Conservation (phyloP, 2,329 filamentous ascomycete species). For the Madurella mycetomatis region DNA sequence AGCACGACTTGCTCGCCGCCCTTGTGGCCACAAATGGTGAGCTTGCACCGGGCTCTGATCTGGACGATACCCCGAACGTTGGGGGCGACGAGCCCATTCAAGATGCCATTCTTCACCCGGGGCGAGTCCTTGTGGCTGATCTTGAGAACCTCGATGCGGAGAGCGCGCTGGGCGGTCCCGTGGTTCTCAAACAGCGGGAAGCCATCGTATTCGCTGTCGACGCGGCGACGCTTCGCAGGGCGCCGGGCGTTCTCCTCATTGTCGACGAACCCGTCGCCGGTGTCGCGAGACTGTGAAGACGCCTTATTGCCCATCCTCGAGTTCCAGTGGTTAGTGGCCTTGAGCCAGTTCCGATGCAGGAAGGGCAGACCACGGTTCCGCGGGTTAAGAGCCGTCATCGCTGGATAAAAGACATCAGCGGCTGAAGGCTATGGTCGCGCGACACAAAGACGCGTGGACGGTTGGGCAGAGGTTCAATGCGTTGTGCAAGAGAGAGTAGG, state of each 20-base stretch:
- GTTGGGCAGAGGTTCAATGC: slow-evolving; percentile 3
- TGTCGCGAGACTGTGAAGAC: slow-evolving; percentile 36
- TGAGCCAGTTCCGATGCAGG: slow-evolving; percentile 52
- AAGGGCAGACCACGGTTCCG: slow-evolving; percentile 49
- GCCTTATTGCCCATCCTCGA: slow-evolving; percentile 42
- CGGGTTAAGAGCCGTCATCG: slow-evolving; percentile 46
- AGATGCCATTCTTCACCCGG: slow-evolving; percentile 33
- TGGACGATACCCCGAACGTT: slow-evolving; percentile 34
- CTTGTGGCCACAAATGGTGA: slow-evolving; percentile 37
- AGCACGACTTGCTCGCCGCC: slow-evolving; percentile 40
- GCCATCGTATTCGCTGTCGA: slow-evolving; percentile 38
- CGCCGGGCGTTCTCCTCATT: slow-evolving; percentile 34
- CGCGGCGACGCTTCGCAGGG: slow-evolving; percentile 48
- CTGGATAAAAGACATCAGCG: slow-evolving; percentile 25
- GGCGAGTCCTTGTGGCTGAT: slow-evolving; percentile 47
- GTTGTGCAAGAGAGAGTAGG: not conserved
- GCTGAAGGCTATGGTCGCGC: not conserved
- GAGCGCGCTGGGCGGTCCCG: slow-evolving; percentile 32
- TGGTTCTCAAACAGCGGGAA: slow-evolving; percentile 26
- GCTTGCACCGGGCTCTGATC: slow-evolving; percentile 40
- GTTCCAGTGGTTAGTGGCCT: slow-evolving; percentile 42
- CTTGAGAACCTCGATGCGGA: slow-evolving; percentile 52
- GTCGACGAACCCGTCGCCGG: slow-evolving; percentile 24
- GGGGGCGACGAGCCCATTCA: slow-evolving; percentile 35
- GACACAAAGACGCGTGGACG: not conserved